Evolutionary conservation across 176 grass and related monocot species (phyloP).

Genomic region (Cymbopogon citratus): DNA sequence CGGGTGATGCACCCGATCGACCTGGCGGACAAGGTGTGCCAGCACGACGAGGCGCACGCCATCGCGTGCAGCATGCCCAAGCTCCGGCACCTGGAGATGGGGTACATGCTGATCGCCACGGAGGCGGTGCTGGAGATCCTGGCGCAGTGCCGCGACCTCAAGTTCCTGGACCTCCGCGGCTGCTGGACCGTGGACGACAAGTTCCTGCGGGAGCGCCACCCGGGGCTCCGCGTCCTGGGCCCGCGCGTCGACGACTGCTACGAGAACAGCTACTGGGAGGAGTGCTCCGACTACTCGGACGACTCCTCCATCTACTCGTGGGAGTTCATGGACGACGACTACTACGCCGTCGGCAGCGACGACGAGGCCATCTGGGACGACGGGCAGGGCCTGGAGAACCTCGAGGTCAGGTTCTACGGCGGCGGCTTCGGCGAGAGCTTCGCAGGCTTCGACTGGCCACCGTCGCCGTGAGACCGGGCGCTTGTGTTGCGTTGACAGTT

Average conservation of each 20-base stretch:
- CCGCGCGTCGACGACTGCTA: constrained; percentile 78
- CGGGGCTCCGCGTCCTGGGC: constrained; percentile 57
- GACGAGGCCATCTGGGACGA: constrained; percentile 84
- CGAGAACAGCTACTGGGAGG: constrained; percentile 72
- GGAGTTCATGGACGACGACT: constrained; percentile 72
- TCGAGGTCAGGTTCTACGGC: constrained; percentile 92
- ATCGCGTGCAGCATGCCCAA: constrained; percentile 78
- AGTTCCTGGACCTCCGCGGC: constrained; percentile 78
- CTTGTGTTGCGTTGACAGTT: neutral
- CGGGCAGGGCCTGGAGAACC: constrained; percentile 58
- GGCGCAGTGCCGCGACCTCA: constrained; percentile 57
- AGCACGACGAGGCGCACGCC: constrained; percentile 84
- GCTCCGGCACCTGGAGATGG: constrained; percentile 77
- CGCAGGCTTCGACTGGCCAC: constrained; percentile 74
- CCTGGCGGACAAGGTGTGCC: constrained; percentile 59
- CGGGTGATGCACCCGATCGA: constrained; percentile 4
- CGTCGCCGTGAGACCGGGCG: constrained; percentile 45
- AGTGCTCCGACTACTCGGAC: constrained; percentile 81
- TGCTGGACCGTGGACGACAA: constrained; percentile 93
- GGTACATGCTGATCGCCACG: constrained; percentile 72
- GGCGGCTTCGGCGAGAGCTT: constrained; percentile 56
- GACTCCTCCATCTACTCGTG: constrained; percentile 72
- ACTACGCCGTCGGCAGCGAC: constrained; percentile 48
- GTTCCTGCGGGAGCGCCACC: constrained; percentile 25
- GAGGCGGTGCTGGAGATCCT: constrained; percentile 64